Conservation (phyloP, 108 stramenopile species). For the Craspedostauros australis region DNA sequence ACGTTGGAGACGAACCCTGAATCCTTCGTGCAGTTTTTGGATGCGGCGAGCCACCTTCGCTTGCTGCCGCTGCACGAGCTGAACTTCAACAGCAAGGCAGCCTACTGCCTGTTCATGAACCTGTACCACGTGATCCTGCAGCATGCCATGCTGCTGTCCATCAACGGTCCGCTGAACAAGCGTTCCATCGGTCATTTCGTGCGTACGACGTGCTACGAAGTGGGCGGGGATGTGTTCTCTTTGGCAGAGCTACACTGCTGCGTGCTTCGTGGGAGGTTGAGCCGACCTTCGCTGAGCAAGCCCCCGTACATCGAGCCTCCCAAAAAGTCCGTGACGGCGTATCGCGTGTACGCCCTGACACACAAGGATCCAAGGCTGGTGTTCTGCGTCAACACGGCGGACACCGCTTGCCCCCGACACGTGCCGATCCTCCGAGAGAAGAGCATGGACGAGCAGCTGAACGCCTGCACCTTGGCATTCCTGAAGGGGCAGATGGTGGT, state of each 20-base stretch:
- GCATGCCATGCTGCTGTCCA: constrained; percentile 85
- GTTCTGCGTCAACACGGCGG: constrained; percentile 45
- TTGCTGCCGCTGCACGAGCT: constrained; percentile 54
- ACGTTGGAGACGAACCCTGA: constrained; percentile 52
- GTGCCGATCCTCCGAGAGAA: constrained; percentile 46
- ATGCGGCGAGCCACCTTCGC: constrained; percentile 69
- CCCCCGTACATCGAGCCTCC: constrained; percentile 65
- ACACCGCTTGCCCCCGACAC: constrained; percentile 42
- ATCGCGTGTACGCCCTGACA: constrained; percentile 61
- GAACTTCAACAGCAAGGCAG: constrained; percentile 54
- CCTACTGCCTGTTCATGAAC: constrained; percentile 87
- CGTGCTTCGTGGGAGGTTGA: constrained; percentile 78
- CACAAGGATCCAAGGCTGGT: constrained; percentile 52
- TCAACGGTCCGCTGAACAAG: constrained; percentile 71
- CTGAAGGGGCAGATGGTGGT: constrained; percentile 59
- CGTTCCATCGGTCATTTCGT: constrained; percentile 60
- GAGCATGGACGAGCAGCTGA: constrained; percentile 70
- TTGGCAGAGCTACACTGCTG: constrained; percentile 88
- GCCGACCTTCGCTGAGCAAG: constrained; percentile 50
- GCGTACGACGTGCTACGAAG: constrained; percentile 87
- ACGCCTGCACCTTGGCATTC: constrained; percentile 39
- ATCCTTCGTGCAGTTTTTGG: constrained; percentile 78
- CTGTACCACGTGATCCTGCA: constrained; percentile 89
- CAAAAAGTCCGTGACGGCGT: constrained; percentile 64
- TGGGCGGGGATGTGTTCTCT: constrained; percentile 92